These are phyloP conservation scores for Linaria vulgaris DNA, from an alignment of 257 asterid species.

Conservation along the genomic window DNA sequence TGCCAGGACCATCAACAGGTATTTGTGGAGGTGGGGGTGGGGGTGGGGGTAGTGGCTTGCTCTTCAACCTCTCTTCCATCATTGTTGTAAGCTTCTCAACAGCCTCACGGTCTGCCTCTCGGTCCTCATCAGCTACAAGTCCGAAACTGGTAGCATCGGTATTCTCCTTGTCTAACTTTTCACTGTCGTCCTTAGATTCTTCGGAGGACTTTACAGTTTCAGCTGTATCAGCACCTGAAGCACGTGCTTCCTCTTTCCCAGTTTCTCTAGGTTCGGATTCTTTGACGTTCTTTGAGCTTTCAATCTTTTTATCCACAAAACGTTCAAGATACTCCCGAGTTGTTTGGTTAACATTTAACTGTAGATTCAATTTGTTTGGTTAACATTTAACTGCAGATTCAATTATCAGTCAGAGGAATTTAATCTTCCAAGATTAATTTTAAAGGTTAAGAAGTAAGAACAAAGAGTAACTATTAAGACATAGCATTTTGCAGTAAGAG, in stretches of 20 bases:
- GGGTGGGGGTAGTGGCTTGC: constrained; percentile 85
- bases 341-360: constrained; percentile 81
- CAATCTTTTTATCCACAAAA: constrained; percentile 67
- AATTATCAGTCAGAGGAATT: constrained; percentile 30
- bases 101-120: constrained; percentile 66
- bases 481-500: constrained; percentile 9
- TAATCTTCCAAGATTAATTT: neutral
- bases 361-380: constrained; percentile 36
- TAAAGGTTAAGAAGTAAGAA: constrained; percentile 18
- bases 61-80: constrained; percentile 90
- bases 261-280: constrained; percentile 47
- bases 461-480: constrained; percentile 4
- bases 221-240: constrained; percentile 45
- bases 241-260: constrained; percentile 50
- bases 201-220: constrained; percentile 42
- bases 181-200: constrained; percentile 48
- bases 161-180: constrained; percentile 46
- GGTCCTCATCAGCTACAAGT: constrained; percentile 77
- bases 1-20: constrained; percentile 49
- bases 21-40: constrained; percentile 67
- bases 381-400: constrained; percentile 71
- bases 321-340: constrained; percentile 72
- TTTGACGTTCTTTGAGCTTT: constrained; percentile 45
- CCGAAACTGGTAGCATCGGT: constrained; percentile 63
- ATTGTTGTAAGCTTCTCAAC: constrained; percentile 64